A percentile compares a stretch with the other conserved stretches of the same genome.
Conservation (phyloP, 345 rosid species). For the Arabis hirsuta region DNA sequence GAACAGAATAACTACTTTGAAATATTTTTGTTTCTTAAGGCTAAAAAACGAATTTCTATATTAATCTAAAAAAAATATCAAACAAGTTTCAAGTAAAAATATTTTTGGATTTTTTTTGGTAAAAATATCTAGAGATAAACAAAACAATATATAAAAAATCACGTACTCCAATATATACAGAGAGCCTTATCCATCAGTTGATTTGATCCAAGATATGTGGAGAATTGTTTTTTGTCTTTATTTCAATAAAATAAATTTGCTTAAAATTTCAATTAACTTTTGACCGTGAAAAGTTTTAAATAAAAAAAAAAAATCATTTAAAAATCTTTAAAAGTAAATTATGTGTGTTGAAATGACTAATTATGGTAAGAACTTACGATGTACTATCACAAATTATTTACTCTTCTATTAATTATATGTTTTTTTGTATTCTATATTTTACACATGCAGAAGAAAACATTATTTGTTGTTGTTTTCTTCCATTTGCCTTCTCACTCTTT, state of each 20-base stretch:
- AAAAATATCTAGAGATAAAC: neutral
- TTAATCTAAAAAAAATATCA: too few species aligned
- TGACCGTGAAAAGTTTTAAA: too few species aligned
- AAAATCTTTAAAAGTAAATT: too few species aligned
- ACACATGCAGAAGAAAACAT: slow-evolving; percentile 9
- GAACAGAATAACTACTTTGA: too few species aligned
- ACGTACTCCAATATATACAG: neutral
- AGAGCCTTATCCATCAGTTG: neutral
- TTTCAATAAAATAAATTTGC: neutral
- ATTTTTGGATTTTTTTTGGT: too few species aligned
- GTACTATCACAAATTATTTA: neutral
- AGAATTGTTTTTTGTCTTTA: neutral
- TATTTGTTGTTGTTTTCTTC: slow-evolving; percentile 8
- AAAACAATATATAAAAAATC: neutral
- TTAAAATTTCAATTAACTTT: too few species aligned
- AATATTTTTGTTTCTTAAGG: too few species aligned
- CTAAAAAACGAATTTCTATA: too few species aligned
- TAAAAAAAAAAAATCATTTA: too few species aligned
- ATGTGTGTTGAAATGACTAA: too few species aligned
- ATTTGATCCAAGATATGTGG: neutral
- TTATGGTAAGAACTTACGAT: too few species aligned
- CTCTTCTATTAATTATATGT: neutral
- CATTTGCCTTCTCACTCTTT: slow-evolving; percentile 22
- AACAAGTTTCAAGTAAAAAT: too few species aligned
- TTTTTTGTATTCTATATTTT: neutral